Percentiles rank a stretch among this genome's conserved stretches.
Evolutionary conservation across 106 monocot species (phyloP).

Genomic region (Phalaenopsis equestris): DNA sequence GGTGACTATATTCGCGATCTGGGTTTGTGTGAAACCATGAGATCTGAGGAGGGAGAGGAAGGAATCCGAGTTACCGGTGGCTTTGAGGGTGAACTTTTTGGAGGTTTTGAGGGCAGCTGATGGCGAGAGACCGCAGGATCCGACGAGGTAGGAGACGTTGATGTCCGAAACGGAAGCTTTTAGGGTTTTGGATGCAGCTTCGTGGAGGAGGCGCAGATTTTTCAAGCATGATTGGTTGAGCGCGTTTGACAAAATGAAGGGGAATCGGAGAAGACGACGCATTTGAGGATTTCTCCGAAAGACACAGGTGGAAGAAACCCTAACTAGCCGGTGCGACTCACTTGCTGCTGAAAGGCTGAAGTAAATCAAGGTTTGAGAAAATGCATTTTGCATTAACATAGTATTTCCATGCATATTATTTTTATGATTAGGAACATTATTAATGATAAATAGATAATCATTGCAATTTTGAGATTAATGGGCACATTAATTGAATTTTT

Average conservation of each 20-base stretch:
- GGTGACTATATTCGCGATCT: not conserved
- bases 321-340: too few relatives aligned
- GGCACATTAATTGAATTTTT: too few relatives aligned
- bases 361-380: not conserved
- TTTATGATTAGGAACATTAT: not conserved
- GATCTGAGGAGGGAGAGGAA: not conserved
- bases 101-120: conserved; percentile 1
- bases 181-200: not conserved
- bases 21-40: conserved; percentile 1
- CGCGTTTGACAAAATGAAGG: too few relatives aligned
- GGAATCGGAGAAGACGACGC: not conserved
- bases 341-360: too few relatives aligned
- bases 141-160: conserved; percentile 19
- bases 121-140: conserved; percentile 24
- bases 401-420: too few relatives aligned
- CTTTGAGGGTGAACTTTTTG: not conserved
- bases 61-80: not conserved
- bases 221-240: too few relatives aligned
- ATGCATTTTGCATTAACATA: too few relatives aligned
- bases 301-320: too few relatives aligned
- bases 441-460: too few relatives aligned
- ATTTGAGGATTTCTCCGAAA: not conserved
- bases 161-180: not conserved
- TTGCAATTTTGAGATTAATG: too few relatives aligned
- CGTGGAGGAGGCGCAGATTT: not conserved